Conservation (phyloP, 2,329 filamentous ascomycete genomes). For the Cladosporium colombiae region DNA sequence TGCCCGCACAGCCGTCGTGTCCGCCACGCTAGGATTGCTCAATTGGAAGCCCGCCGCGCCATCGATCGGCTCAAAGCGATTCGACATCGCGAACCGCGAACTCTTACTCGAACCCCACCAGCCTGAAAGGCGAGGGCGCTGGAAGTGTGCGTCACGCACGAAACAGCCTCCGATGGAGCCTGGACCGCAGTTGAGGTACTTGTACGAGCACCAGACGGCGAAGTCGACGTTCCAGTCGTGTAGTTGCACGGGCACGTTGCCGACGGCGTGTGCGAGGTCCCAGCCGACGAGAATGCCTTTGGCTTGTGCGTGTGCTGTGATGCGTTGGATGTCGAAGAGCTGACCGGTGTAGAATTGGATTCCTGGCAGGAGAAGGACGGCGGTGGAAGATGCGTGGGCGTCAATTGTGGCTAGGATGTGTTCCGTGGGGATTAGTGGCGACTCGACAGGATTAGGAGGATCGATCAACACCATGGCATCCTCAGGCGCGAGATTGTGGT, state of each 20-base stretch:
- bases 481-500: constrained; percentile 66
- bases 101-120: constrained; percentile 86
- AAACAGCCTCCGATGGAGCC: constrained; percentile 79
- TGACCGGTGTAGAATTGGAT: constrained; percentile 93
- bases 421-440: constrained; percentile 63
- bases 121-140: constrained; percentile 69
- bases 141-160: constrained; percentile 69
- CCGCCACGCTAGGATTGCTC: constrained; percentile 79
- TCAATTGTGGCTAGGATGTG: constrained; percentile 73
- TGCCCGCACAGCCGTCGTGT: constrained; percentile 72
- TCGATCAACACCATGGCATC: constrained; percentile 74
- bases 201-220: constrained; percentile 91
- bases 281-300: constrained; percentile 75
- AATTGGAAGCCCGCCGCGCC: constrained; percentile 82
- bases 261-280: constrained; percentile 85
- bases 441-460: constrained; percentile 52
- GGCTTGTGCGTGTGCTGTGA: constrained; percentile 73
- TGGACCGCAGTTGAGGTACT: constrained; percentile 88
- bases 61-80: constrained; percentile 71
- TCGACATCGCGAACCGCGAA: constrained; percentile 80
- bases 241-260: constrained; percentile 76
- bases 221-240: constrained; percentile 93
- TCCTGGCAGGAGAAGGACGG: constrained; percentile 77
- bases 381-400: constrained; percentile 69
- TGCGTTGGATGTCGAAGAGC: constrained; percentile 76